Base-by-base conservation (phyloP, 768 basidiomycete genomes). In the Leccinum olivaceopallidum region DNA sequence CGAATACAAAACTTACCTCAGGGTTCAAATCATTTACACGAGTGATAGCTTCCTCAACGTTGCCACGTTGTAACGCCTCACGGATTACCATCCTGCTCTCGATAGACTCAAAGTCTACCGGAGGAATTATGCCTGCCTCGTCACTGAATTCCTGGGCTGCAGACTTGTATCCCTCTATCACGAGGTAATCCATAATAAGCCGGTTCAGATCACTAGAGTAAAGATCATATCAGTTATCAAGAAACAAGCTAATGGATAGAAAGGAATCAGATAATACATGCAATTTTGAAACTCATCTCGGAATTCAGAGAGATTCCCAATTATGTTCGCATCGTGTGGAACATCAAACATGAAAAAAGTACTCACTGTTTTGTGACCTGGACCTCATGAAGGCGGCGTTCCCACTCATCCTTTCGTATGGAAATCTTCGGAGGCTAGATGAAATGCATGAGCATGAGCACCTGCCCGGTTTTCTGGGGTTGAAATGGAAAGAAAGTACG, bases 241-340 rank as follows among this genome's bases (percentile, higher is more conserved):
- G 69, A 67, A 66, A 64, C 13, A 20, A 34, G 37, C 20, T 6
- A 14, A 60, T 58, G 75, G 69, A 73, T 69, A 73, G 69, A 24
- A 26, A 52, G 59, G 39, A 66, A 66, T 93, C 91, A 92, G 94
- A 89, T 90, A 91, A 90, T 89, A 88, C 86, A 92, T 92, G 86
- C 87, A 87, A 85, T 81, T 81, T 83, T 77, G 69, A 67, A 54
- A 28, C 81, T 90, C 87, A 80, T 88, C 89, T 86, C 79, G 65
- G 56, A 72, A 75, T 76, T 93, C 94, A 89, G 96, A 95, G 96
- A 98, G 96, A 98, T 98, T 99, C 96, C 96, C 95, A 98, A 81
- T 88, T 74, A 71, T 79, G 75, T 83, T 79, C 75, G 90, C 88
- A 90, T 90, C 88, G 73, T 78, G 57, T 54, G 49, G 55, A 62